These are phyloP conservation scores for Lasiosphaeria ovina DNA, from an alignment of 495 filamentous ascomycete species.

Conservation along the genomic window DNA sequence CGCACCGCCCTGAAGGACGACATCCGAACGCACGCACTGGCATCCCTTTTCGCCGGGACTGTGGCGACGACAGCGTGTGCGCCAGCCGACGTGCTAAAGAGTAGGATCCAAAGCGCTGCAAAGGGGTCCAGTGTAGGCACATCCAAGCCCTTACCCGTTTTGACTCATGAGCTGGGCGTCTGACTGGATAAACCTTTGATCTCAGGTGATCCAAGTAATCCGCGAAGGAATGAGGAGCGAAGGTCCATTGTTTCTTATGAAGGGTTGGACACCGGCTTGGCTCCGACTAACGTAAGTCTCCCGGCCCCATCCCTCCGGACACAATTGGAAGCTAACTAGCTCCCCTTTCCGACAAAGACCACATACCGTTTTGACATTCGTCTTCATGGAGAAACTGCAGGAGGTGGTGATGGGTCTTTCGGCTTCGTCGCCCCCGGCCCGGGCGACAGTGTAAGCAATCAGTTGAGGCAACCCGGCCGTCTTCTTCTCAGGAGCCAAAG, in stretches of 20 bases:
- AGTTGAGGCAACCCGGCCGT: not conserved
- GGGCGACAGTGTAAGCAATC: conserved; percentile 3
- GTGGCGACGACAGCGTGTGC: conserved; percentile 41
- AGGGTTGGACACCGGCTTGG: conserved; percentile 44
- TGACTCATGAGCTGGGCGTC: not conserved
- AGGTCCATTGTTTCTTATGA: conserved; percentile 40
- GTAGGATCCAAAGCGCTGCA: conserved; percentile 35
- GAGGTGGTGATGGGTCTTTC: conserved; percentile 17
- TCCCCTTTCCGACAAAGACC: conserved; percentile 22
- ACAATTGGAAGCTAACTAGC: not conserved
- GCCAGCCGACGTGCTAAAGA: conserved; percentile 42
- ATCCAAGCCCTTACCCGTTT: not conserved
- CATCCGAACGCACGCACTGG: conserved; percentile 33
- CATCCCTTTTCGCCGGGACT: conserved; percentile 37
- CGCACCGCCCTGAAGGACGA: conserved; percentile 31
- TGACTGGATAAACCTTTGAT: conserved; percentile 4
- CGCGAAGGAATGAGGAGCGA: conserved; percentile 28
- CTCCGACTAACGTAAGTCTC: conserved; percentile 35
- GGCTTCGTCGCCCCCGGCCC: conserved; percentile 6
- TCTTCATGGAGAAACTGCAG: conserved; percentile 43
- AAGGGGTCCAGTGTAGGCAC: conserved; percentile 19
- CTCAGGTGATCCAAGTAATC: conserved; percentile 29
- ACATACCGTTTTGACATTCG: conserved; percentile 40
- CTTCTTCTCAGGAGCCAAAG: conserved; percentile 27
- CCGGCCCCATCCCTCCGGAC: not conserved